A percentile compares a stretch with the other conserved stretches of the same genome.
These are phyloP conservation scores for Lathyrus aphaca DNA, from an alignment of 306 rosid genomes.

Conservation along the genomic window DNA sequence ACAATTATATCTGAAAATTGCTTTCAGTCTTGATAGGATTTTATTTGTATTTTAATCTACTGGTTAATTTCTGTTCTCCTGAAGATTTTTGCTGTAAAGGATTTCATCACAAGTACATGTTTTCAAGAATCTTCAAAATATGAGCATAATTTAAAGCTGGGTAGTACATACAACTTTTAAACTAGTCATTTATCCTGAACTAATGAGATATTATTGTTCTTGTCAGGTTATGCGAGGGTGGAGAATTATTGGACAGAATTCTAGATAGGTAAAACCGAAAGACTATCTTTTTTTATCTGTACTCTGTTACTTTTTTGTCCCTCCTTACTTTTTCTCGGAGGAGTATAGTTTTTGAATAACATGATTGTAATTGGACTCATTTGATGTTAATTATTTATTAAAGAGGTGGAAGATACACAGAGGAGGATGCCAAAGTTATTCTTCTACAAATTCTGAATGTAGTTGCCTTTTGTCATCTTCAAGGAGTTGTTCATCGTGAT, in stretches of 20 bases:
- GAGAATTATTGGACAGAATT: slow-evolving; percentile 94
- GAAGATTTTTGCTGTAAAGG: slow-evolving; percentile 17
- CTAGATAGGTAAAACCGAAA: slow-evolving; percentile 72
- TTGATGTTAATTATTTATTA: slow-evolving; percentile 37
- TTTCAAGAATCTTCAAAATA: slow-evolving; percentile 20
- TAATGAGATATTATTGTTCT: slow-evolving; percentile 30
- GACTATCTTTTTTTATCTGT: slow-evolving; percentile 36
- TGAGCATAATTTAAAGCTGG: slow-evolving; percentile 16
- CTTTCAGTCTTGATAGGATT: slow-evolving; percentile 23
- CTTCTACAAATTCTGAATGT: slow-evolving; percentile 82
- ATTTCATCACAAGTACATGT: slow-evolving; percentile 20
- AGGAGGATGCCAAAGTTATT: slow-evolving; percentile 89
- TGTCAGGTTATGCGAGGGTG: slow-evolving; percentile 93
- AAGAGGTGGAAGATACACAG: slow-evolving; percentile 96
- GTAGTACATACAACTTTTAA: slow-evolving; percentile 19
- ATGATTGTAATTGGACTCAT: slow-evolving; percentile 37
- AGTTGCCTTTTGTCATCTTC: slow-evolving; percentile 87
- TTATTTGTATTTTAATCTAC: not conserved
- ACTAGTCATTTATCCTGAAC: slow-evolving; percentile 35
- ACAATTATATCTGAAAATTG: slow-evolving; percentile 21
- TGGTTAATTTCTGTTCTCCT: slow-evolving; percentile 21
- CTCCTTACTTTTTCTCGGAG: slow-evolving; percentile 23
- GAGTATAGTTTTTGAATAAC: slow-evolving; percentile 34
- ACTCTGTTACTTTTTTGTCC: slow-evolving; percentile 9
- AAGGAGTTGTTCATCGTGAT: slow-evolving; percentile 96